phyloP scores from a whole-genome alignment of 805 yeast species.

The Candida boleticola region DNA sequence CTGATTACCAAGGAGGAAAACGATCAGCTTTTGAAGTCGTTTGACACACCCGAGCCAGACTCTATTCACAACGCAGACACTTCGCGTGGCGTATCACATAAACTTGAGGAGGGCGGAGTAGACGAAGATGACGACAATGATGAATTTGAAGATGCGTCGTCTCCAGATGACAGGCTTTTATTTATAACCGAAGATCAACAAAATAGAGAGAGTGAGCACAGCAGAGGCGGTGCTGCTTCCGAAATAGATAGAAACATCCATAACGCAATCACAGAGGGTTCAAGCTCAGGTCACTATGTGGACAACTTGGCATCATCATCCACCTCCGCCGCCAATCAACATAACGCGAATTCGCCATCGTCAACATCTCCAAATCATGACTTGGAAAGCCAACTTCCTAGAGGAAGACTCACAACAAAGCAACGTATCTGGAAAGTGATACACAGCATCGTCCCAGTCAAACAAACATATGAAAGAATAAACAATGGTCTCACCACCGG shows the following conservation, averaged over 20 bases:
- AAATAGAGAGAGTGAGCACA: background rate
- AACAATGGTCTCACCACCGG: conserved; percentile 42
- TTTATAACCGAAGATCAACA: background rate
- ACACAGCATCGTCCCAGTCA: conserved; percentile 35
- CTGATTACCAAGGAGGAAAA: background rate
- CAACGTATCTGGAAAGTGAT: conserved; percentile 32
- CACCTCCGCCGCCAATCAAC: background rate
- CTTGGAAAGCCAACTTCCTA: conserved; percentile 3
- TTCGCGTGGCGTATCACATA: no score
- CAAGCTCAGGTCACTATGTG: background rate
- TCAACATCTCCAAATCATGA: background rate
- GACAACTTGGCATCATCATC: background rate
- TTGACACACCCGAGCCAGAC: conserved; percentile 8
- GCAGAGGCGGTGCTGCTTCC: conserved; percentile 6
- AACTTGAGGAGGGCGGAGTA: background rate
- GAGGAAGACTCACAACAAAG: conserved; percentile 20
- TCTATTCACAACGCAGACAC: background rate
- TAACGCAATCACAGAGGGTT: conserved; percentile 16
- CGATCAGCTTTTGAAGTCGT: conserved; percentile 8
- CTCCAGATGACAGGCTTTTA: background rate
- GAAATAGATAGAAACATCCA: conserved; percentile 18
- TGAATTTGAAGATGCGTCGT: background rate
- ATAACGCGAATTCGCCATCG: background rate
- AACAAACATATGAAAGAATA: conserved; percentile 42
- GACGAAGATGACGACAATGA: background rate